Evolutionary conservation across 257 asterid species (phyloP), one percentile per base, ranked within the genome.

Genomic region (Ligustrum vulgare): DNA sequence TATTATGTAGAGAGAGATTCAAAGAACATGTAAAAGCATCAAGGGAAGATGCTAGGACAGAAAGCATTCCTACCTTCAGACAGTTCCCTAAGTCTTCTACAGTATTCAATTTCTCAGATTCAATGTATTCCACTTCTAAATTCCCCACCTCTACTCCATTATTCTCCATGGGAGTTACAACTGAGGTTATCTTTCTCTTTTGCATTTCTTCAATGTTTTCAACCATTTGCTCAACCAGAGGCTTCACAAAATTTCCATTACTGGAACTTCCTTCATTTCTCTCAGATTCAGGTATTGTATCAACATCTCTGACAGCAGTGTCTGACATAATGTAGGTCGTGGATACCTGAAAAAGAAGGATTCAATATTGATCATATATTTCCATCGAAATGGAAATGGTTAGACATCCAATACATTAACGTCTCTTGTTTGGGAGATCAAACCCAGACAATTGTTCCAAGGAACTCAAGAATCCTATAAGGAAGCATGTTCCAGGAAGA

Each of bases 101-200:
- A 85, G 91, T 95, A 75, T 87, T 81, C 88, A 93, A 77, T 70
- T 86, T 83, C 75, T 85, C 95, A 79, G 97, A 91, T 45, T 91
- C 97, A 72, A 90, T 82, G 84, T 93, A 93, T 79, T 88, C 98
- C 67, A 93, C 93, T 80, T 93, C 98, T 51, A 83, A 41, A 79
- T 6, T 87, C 45, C 72, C 87, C 58, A 76, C 83, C 63, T 77
- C 91, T 20, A 78, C 84, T 41, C 62, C 91, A 75, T 87, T 60
- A 69, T 67, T 84, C 68, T 80, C 89, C 32, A 20, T 25, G 49
- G 86, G 81, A 77, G 80, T 75, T 66, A 58, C 84, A 75, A 58
- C 88, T 35, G 85, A 56, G 47, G 73, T 56, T 43, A 77, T 80
- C 9, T 34, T 80, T 60, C 81, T 83, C 70, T 72, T 85, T 77